Base-by-base conservation (phyloP, 495 filamentous ascomycete genomes). In the Parathielavia hyrcaniae region DNA sequence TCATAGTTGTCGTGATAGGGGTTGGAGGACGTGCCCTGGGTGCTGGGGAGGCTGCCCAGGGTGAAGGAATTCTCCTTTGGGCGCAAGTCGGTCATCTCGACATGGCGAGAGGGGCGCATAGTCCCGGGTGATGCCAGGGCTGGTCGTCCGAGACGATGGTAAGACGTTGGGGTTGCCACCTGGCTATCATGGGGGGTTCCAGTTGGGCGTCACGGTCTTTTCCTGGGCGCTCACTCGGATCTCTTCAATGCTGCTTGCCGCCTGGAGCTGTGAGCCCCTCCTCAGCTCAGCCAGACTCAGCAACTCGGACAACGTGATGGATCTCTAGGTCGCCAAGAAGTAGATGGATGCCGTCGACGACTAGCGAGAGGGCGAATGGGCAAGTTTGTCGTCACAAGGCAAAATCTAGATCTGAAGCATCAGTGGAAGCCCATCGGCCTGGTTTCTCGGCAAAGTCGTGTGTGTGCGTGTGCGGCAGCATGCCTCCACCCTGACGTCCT, bases 21-120 rank as follows among this genome's bases (percentile, higher is more conserved):
- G 50, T 75, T 73, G 9, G 67, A 44, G 9, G 73, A 70, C 47
- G 72, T 69, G 20, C 73, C 68, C 67, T 22, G 46, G 26, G 68
- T 70, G 53, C 67, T 77, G 60, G 68, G 70, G 47, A 67, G 67
- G 63, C 71, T 77, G 7, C 72, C 70, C 16, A 61, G 72, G 20
- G 65, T 67, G 30, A 73, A 55, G 10, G 70, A 72, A 50, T 72
- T 74, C 32, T 61, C 59, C 40, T 68, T 68, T 53, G 49, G 44
- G 49, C 56, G 53, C 26, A 64, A 39, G 36, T 38, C 35, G 50
- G 59, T 56, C 64, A 67, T 59, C 44, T 67, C 60, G 20, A 63
- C 32, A 36, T 60, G 57, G 60, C 57, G 56, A 16, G 56, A 55
- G 6, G 38, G 50, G 12, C 44, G 38, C 61, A 61, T 63, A 1